A percentile compares a stretch with the other conserved stretches of the same genome.
Evolutionary conservation across 176 grass and related monocot genomes (phyloP).

Genomic region (Musa schizocarpa): DNA sequence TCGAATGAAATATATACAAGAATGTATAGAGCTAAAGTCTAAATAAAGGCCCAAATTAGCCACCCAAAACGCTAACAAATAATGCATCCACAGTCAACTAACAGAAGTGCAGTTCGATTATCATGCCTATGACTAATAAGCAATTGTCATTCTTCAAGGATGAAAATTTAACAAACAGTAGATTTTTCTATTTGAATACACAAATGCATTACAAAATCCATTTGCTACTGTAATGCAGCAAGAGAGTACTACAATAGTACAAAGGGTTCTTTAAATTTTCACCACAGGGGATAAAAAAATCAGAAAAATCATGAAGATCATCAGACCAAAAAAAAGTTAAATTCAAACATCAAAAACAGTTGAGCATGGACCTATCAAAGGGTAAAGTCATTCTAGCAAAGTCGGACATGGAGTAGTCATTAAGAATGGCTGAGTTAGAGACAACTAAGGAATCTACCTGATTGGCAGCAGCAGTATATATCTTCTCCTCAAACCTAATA

Average conservation of each 20-base stretch:
- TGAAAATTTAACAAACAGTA: background rate
- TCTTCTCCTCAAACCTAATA: conserved; percentile 60
- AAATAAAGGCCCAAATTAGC: background rate
- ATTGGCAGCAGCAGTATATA: conserved; percentile 44
- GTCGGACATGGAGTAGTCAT: too few relatives aligned
- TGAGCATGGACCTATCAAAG: background rate
- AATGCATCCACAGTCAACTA: background rate
- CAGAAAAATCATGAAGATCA: background rate
- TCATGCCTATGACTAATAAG: background rate
- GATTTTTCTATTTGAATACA: background rate
- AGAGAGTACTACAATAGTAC: background rate
- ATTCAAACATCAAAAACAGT: background rate
- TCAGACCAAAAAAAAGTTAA: too few relatives aligned
- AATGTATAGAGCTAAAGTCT: background rate
- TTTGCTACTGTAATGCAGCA: background rate
- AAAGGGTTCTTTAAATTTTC: too few relatives aligned
- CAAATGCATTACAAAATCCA: background rate
- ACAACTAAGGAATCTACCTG: conserved; percentile 29
- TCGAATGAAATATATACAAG: background rate
- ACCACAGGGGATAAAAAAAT: background rate
- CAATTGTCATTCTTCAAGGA: background rate
- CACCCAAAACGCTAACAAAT: background rate
- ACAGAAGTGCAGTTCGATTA: background rate
- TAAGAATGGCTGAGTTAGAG: background rate
- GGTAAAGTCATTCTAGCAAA: background rate